These are phyloP conservation scores for Camillea tinctor DNA, from an alignment of 2,329 filamentous ascomycete species.

Conservation along the genomic window DNA sequence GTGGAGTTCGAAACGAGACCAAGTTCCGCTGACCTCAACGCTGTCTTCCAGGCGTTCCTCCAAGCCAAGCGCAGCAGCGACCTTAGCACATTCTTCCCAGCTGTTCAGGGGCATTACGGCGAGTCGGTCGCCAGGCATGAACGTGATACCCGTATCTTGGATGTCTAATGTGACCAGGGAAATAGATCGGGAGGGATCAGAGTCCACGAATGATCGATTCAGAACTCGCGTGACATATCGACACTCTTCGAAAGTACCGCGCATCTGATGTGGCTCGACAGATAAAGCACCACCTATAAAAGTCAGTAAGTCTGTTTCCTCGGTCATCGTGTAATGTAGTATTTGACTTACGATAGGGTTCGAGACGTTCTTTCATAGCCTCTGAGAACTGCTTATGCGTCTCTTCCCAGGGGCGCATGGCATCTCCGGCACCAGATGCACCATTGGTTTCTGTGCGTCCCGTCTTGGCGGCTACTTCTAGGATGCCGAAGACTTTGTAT, in stretches of 20 bases:
- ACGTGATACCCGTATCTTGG: constrained; percentile 52
- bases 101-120: constrained; percentile 55
- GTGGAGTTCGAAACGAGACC: constrained; percentile 49
- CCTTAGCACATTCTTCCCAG: constrained; percentile 55
- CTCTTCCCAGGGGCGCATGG: constrained; percentile 48
- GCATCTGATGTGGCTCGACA: constrained; percentile 52
- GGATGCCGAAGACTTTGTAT: constrained; percentile 57
- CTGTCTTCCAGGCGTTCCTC: constrained; percentile 44
- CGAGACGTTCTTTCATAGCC: constrained; percentile 53
- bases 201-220: constrained; percentile 45
- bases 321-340: neutral
- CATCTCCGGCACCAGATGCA: constrained; percentile 43
- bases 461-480: constrained; percentile 53
- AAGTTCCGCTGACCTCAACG: constrained; percentile 39
- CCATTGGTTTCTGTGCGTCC: constrained; percentile 54
- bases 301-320: neutral
- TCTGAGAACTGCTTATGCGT: constrained; percentile 51
- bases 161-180: constrained; percentile 51
- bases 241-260: constrained; percentile 54
- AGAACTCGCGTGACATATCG: constrained; percentile 48
- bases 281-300: constrained; percentile 37
- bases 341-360: constrained; percentile 40
- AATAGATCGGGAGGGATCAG: constrained; percentile 45
- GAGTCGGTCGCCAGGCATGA: constrained; percentile 51
- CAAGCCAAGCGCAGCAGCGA: constrained; percentile 50